Percentiles rank a stretch among this genome's conserved stretches.
These are phyloP conservation scores for Barnettozyma californica DNA, from an alignment of 805 yeast genomes.

Conservation along the genomic window DNA sequence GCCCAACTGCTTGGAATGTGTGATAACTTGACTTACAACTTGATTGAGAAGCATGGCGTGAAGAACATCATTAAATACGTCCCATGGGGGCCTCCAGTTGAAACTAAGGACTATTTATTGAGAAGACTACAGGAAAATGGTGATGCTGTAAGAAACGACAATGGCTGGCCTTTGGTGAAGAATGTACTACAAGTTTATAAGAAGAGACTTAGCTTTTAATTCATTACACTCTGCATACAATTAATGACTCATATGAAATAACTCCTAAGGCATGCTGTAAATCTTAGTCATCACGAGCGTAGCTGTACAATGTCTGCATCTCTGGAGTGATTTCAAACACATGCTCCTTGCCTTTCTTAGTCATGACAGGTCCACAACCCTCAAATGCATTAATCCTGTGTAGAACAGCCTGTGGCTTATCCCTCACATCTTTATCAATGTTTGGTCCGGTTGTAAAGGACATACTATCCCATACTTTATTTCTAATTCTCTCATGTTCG, in stretches of 20 bases:
- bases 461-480: not conserved
- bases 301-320: slow-evolving; percentile 10
- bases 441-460: not conserved
- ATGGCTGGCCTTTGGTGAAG: slow-evolving; percentile 68
- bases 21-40: slow-evolving; percentile 75
- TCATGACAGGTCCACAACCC: not conserved
- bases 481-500: not conserved
- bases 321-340: slow-evolving; percentile 10
- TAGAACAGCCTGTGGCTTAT: not conserved
- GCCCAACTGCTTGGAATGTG: slow-evolving; percentile 97
- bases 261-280: not conserved
- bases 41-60: slow-evolving; percentile 58
- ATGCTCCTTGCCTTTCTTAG: not conserved
- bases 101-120: slow-evolving; percentile 82
- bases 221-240: not conserved
- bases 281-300: slow-evolving; percentile 2
- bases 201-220: slow-evolving; percentile 23
- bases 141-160: slow-evolving; percentile 83
- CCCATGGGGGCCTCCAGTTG: slow-evolving; percentile 96
- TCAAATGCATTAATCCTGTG: not conserved
- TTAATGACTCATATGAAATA: not conserved
- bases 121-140: slow-evolving; percentile 95
- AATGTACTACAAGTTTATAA: slow-evolving; percentile 39
- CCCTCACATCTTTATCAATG: not conserved
- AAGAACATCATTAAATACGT: slow-evolving; percentile 86